Conservation (phyloP, 305 asterid species). For the Fraxinus ornus region DNA sequence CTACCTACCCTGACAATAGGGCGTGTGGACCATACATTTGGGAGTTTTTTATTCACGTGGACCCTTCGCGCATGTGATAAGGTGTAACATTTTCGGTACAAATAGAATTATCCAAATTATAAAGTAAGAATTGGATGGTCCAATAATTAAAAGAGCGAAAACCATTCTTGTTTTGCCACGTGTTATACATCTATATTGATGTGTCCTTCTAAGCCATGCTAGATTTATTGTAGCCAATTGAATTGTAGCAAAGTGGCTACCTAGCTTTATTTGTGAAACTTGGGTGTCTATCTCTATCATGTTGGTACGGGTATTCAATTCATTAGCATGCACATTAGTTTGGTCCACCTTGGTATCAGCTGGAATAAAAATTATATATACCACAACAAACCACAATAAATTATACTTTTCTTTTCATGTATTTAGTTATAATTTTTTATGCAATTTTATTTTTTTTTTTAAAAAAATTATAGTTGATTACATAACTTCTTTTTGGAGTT, state of each 20-base stretch:
- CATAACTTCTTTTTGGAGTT: neutral
- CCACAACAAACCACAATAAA: neutral
- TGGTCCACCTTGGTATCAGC: neutral
- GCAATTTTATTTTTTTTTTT: too few relatives aligned
- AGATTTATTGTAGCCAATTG: conserved; percentile 9
- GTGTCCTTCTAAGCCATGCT: neutral
- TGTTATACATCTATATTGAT: neutral
- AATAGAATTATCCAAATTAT: neutral
- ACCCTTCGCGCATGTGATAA: too few relatives aligned
- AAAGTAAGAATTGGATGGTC: neutral
- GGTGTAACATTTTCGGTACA: too few relatives aligned
- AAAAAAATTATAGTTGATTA: neutral
- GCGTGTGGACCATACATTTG: too few relatives aligned
- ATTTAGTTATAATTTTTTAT: neutral
- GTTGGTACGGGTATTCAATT: neutral
- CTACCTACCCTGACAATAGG: neutral
- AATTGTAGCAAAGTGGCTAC: conserved; percentile 1
- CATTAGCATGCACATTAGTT: neutral
- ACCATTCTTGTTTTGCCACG: neutral
- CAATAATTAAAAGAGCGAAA: neutral
- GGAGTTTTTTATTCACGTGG: too few relatives aligned
- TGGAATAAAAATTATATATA: neutral
- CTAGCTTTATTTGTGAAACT: neutral
- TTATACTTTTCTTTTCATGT: neutral
- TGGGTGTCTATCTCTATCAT: neutral